phyloP scores from a whole-genome alignment of 164 flowering plant species.

The Macadamia integrifolia region DNA sequence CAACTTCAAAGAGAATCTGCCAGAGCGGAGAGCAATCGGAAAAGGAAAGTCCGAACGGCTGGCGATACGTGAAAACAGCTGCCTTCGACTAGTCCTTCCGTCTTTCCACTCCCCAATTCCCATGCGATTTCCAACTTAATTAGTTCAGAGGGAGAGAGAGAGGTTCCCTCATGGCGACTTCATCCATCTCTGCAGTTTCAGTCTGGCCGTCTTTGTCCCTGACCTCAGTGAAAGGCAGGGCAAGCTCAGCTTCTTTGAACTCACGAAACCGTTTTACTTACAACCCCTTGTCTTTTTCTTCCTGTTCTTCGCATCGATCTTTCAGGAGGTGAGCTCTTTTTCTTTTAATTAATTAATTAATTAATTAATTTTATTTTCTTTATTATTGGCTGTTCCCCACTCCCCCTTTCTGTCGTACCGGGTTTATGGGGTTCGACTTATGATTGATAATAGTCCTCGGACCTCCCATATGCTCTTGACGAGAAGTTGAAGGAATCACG shows the following conservation, averaged over 20 bases:
- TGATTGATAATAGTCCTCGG: too few relatives aligned
- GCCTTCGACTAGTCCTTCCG: too few relatives aligned
- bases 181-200: slow-evolving; percentile 13
- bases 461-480: too few relatives aligned
- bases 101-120: too few relatives aligned
- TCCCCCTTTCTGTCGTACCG: too few relatives aligned
- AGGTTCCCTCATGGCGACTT: slow-evolving; percentile 13
- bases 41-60: too few relatives aligned
- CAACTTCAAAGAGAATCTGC: too few relatives aligned
- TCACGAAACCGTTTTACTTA: slow-evolving; percentile 10
- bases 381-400: neutral
- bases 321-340: slow-evolving; percentile 23
- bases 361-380: neutral
- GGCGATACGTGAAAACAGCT: too few relatives aligned
- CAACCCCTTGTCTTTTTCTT: slow-evolving; percentile 14
- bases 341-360: neutral
- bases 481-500: too few relatives aligned
- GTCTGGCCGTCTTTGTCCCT: slow-evolving; percentile 12
- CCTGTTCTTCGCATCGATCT: slow-evolving; percentile 8
- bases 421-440: neutral
- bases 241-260: slow-evolving; percentile 8
- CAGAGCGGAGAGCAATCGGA: too few relatives aligned
- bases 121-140: too few relatives aligned
- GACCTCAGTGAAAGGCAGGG: slow-evolving; percentile 2
- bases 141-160: neutral